phyloP scores from a whole-genome alignment of 495 filamentous ascomycete genomes.

The Penicillium ucsense region DNA sequence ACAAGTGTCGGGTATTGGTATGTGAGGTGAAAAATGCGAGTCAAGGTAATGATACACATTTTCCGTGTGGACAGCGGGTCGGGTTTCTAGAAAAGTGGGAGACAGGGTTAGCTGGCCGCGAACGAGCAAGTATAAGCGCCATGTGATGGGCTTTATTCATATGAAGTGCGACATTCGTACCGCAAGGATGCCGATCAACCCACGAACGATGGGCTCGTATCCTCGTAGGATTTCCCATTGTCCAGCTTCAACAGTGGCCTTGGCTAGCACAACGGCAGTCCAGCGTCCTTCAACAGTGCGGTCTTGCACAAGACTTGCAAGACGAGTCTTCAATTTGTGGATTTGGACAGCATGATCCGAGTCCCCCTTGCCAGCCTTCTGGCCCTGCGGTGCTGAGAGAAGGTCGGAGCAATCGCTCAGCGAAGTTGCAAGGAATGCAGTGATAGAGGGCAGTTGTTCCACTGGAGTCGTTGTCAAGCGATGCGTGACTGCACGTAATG shows the following conservation, averaged over 20 bases:
- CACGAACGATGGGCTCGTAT: conserved; percentile 60
- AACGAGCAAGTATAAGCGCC: too few species aligned
- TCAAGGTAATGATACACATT: conserved; percentile 63
- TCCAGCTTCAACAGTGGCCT: conserved; percentile 69
- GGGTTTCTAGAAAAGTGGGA: conserved; percentile 44
- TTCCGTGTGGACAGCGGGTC: conserved; percentile 64
- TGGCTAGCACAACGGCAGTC: conserved; percentile 65
- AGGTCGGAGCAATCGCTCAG: conserved; percentile 50
- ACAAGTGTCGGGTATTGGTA: conserved; percentile 72
- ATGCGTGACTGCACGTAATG: conserved; percentile 55
- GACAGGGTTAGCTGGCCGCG: background rate
- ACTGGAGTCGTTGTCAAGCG: conserved; percentile 54
- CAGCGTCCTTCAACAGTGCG: conserved; percentile 63
- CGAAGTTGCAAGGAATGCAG: conserved; percentile 50
- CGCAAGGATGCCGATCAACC: conserved; percentile 58
- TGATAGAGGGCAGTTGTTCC: conserved; percentile 52
- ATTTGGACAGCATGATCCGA: conserved; percentile 54
- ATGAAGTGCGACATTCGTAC: conserved; percentile 28
- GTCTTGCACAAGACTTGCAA: conserved; percentile 66
- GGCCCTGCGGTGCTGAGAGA: conserved; percentile 39
- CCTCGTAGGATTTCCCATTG: conserved; percentile 68
- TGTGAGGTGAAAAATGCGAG: conserved; percentile 71
- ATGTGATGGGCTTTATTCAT: too few species aligned
- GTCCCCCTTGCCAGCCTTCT: conserved; percentile 42
- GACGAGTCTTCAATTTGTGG: conserved; percentile 69